Evolutionary conservation across 148 eudicot genomes (phyloP).

Genomic region (Gaultheria prostrata): DNA sequence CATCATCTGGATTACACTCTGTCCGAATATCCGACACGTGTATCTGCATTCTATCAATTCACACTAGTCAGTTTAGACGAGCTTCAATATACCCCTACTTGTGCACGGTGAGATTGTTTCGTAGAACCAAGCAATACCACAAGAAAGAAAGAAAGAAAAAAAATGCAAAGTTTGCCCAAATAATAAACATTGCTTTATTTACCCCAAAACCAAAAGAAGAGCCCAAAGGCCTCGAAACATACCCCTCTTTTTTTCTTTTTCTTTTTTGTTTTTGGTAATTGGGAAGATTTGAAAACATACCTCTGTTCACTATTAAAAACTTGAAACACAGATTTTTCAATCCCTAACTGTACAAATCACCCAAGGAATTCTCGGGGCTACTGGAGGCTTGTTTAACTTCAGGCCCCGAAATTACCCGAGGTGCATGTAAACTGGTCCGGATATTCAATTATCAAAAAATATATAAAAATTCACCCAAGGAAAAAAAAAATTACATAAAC

Average conservation of each 20-base stretch:
- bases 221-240: neutral
- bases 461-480: neutral
- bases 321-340: conserved; percentile 10
- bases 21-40: too few species aligned
- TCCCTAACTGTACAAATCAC: neutral
- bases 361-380: too few species aligned
- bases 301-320: conserved; percentile 8
- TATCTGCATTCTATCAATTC: too few species aligned
- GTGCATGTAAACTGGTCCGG: too few species aligned
- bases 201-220: neutral
- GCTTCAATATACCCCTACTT: neutral
- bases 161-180: neutral
- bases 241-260: too few species aligned
- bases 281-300: conserved; percentile 4
- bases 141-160: neutral
- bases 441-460: too few species aligned
- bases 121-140: neutral
- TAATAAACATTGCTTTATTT: neutral
- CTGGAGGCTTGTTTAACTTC: too few species aligned
- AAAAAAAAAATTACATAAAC: neutral
- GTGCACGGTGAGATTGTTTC: neutral
- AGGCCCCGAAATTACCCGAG: too few species aligned
- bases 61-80: neutral
- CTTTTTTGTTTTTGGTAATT: too few species aligned
- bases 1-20: too few species aligned